Conservation (phyloP, 495 filamentous ascomycete genomes). For the Sporormia fimetaria region DNA sequence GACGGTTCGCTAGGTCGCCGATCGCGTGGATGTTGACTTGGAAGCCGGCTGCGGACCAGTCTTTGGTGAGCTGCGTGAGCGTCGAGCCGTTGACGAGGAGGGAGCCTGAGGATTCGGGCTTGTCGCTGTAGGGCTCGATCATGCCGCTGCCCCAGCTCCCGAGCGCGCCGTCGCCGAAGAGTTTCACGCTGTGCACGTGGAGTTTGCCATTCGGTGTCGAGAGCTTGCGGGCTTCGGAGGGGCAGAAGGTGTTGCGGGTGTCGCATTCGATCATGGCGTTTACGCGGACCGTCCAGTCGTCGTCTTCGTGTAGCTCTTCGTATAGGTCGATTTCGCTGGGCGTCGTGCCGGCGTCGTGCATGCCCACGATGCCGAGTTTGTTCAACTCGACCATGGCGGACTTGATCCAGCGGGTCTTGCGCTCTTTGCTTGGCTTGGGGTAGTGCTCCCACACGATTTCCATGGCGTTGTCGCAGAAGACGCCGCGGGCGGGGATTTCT, state of each 20-base stretch:
- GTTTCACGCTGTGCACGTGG: conserved; percentile 44
- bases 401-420: conserved; percentile 40
- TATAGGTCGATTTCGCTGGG: conserved; percentile 42
- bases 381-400: conserved; percentile 48
- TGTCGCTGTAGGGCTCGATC: conserved; percentile 51
- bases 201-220: conserved; percentile 36
- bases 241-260: conserved; percentile 49
- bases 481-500: conserved; percentile 50
- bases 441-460: conserved; percentile 44
- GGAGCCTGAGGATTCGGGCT: conserved; percentile 42
- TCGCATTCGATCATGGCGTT: conserved; percentile 55
- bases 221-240: conserved; percentile 34
- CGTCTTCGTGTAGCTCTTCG: conserved; percentile 36
- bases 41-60: conserved; percentile 41
- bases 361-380: conserved; percentile 48
- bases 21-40: conserved; percentile 57
- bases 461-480: conserved; percentile 62
- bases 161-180: conserved; percentile 54
- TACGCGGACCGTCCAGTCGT: conserved; percentile 44
- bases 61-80: conserved; percentile 35
- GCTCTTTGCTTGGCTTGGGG: conserved; percentile 40
- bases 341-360: conserved; percentile 50
- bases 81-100: conserved; percentile 48
- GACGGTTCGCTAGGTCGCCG: conserved; percentile 50
- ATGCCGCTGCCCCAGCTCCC: conserved; percentile 54